Conservation (phyloP, 192 early-diverging fungal species). For the Umbelopsis sp. region DNA sequence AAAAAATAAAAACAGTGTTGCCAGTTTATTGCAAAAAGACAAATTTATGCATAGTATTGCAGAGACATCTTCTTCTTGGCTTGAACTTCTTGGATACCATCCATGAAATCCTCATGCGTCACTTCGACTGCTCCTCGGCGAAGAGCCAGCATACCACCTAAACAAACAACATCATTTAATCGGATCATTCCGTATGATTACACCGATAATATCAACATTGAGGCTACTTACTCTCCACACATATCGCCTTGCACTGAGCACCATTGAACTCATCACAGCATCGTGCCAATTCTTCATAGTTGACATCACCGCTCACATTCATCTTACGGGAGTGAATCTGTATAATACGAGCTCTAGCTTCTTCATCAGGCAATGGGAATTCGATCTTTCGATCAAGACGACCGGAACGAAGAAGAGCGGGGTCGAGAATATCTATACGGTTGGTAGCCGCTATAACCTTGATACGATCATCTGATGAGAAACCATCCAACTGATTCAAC, state of each 20-base stretch:
- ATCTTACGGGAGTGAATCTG: constrained; percentile 99
- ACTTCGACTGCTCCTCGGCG: constrained; percentile 86
- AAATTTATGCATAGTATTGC: constrained; percentile 80
- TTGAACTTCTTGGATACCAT: constrained; percentile 96
- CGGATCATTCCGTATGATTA: not conserved
- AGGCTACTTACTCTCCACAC: constrained; percentile 60
- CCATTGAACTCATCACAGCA: constrained; percentile 99
- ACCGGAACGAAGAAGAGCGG: constrained; percentile 85
- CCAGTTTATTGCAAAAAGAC: not conserved
- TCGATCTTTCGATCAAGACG: constrained; percentile 94
- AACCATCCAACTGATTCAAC: constrained; percentile 97
- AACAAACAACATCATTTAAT: not conserved
- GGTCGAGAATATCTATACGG: constrained; percentile 91
- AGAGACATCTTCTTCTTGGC: constrained; percentile 99
- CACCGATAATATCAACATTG: not conserved
- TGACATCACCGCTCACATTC: constrained; percentile 92
- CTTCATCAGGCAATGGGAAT: constrained; percentile 91
- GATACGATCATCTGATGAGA: constrained; percentile 92
- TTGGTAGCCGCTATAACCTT: constrained; percentile 99
- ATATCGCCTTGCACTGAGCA: constrained; percentile 98
- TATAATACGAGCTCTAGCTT: constrained; percentile 92
- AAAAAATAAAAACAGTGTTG: not conserved
- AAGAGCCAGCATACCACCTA: constrained; percentile 90
- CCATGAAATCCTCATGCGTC: constrained; percentile 97
- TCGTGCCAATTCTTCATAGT: constrained; percentile 95